A percentile compares a stretch with the other conserved stretches of the same genome.
phyloP scores from a whole-genome alignment of 2,329 filamentous ascomycete genomes.

The Drechslera avenae region DNA sequence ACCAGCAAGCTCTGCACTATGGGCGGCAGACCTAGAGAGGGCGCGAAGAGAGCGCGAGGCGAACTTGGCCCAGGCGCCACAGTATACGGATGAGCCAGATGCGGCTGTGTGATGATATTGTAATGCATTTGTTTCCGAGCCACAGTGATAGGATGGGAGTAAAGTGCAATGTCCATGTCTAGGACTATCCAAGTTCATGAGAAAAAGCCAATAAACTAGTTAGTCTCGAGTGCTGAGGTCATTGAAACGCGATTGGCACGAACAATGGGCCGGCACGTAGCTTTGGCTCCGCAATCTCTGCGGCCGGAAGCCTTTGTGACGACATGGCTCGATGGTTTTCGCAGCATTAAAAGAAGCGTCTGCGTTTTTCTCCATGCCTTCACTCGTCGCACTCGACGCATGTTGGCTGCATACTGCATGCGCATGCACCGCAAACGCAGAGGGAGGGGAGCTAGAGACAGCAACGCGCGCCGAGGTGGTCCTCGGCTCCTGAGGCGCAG shows the following conservation, averaged over 20 bases:
- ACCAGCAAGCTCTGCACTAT: slow-evolving; percentile 81
- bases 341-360: no score
- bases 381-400: not conserved
- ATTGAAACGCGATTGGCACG: slow-evolving; percentile 6
- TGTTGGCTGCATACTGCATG: not conserved
- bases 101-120: slow-evolving; percentile 21
- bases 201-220: slow-evolving; percentile 1
- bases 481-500: not conserved
- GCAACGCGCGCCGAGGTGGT: not conserved
- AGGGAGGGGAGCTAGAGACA: not conserved
- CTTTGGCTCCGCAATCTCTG: not conserved
- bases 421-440: not conserved
- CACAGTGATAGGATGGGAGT: not conserved
- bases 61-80: slow-evolving; percentile 19
- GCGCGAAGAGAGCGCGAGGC: slow-evolving; percentile 34
- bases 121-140: not conserved
- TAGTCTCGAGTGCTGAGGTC: slow-evolving; percentile 7
- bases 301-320: no score
- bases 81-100: slow-evolving; percentile 41
- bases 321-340: no score
- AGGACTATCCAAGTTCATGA: slow-evolving; percentile 1
- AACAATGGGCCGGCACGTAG: not conserved
- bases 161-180: not conserved
- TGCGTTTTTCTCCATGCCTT: no score
- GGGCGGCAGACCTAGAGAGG: slow-evolving; percentile 77